A percentile compares a stretch with the other conserved stretches of the same genome.
Evolutionary conservation across 2,329 filamentous ascomycete species (phyloP).

Genomic region (Grosmannia huntii): DNA sequence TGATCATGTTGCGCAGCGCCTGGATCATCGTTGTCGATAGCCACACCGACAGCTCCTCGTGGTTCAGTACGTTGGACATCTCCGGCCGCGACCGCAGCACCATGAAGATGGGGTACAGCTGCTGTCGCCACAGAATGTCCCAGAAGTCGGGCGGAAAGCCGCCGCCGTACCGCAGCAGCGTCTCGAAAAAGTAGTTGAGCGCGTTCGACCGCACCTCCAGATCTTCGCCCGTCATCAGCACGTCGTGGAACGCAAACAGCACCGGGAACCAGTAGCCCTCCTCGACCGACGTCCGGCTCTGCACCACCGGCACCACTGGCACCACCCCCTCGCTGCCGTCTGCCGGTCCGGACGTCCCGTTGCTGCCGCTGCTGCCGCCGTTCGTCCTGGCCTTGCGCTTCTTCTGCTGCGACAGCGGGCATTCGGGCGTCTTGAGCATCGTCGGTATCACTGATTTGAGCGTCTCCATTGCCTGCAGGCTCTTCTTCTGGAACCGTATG

Average conservation of each 20-base stretch:
- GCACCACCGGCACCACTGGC: conserved; percentile 28
- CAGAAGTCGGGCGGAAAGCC: conserved; percentile 92
- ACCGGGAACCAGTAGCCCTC: conserved; percentile 99
- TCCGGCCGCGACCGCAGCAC: conserved; percentile 92
- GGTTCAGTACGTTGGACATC: conserved; percentile 87
- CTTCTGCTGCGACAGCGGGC: conserved; percentile 59
- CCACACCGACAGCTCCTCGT: conserved; percentile 97
- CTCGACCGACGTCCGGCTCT: conserved; percentile 75
- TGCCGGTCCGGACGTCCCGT: neutral
- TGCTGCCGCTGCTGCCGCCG: neutral
- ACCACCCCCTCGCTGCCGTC: conserved; percentile 17
- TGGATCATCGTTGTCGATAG: conserved; percentile 99
- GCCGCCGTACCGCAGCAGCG: conserved; percentile 76
- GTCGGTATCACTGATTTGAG: conserved; percentile 86
- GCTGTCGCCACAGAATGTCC: conserved; percentile 95
- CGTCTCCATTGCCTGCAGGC: conserved; percentile 85
- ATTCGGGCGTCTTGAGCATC: conserved; percentile 93
- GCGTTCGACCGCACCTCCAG: conserved; percentile 86
- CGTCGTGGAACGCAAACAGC: conserved; percentile 95
- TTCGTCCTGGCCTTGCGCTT: neutral
- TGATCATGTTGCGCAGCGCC: conserved; percentile 94
- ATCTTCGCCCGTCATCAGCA: conserved; percentile 97
- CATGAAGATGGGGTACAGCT: conserved; percentile 97
- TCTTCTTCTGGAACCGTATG: conserved; percentile 96
- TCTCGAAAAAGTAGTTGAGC: conserved; percentile 93